Percentiles rank a stretch among this genome's conserved stretches.
Evolutionary conservation across 441 rosid genomes (phyloP).

Genomic region (Eutrema salsugineum): DNA sequence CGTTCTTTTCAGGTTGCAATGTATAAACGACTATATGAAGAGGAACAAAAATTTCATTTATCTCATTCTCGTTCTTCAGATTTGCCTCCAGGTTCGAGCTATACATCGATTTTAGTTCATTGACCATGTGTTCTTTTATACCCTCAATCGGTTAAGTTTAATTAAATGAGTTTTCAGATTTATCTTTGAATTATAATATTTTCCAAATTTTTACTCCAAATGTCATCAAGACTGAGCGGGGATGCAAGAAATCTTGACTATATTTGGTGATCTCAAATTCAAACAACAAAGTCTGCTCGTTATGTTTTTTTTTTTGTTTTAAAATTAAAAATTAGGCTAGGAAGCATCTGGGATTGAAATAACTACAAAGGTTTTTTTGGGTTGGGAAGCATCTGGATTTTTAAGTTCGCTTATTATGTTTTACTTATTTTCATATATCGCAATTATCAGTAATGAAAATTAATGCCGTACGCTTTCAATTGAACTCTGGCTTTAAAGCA

Average conservation of each 20-base stretch:
- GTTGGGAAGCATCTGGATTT: slow-evolving; percentile 9
- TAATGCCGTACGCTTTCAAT: background rate
- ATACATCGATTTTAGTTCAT: background rate
- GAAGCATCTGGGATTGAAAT: slow-evolving; percentile 8
- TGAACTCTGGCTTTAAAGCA: background rate
- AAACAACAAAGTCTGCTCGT: background rate
- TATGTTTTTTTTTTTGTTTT: background rate
- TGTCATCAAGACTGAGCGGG: background rate
- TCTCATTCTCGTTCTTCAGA: slow-evolving; percentile 44
- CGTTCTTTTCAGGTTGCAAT: slow-evolving; percentile 68
- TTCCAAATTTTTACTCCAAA: background rate
- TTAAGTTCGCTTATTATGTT: background rate
- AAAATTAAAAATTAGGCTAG: background rate
- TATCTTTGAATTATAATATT: background rate
- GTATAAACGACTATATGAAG: slow-evolving; percentile 94
- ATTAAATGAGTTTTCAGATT: background rate
- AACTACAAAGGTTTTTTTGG: background rate
- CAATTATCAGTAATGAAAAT: background rate
- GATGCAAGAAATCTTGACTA: background rate
- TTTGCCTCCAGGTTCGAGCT: slow-evolving; percentile 52
- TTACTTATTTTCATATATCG: background rate
- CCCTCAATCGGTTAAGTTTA: background rate
- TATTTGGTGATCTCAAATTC: background rate
- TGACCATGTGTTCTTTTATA: slow-evolving; percentile 16
- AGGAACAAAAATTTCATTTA: slow-evolving; percentile 71